Percentiles rank a stretch among this genome's conserved stretches.
phyloP scores from a whole-genome alignment of 257 asterid genomes.

The Primulina tabacum region DNA sequence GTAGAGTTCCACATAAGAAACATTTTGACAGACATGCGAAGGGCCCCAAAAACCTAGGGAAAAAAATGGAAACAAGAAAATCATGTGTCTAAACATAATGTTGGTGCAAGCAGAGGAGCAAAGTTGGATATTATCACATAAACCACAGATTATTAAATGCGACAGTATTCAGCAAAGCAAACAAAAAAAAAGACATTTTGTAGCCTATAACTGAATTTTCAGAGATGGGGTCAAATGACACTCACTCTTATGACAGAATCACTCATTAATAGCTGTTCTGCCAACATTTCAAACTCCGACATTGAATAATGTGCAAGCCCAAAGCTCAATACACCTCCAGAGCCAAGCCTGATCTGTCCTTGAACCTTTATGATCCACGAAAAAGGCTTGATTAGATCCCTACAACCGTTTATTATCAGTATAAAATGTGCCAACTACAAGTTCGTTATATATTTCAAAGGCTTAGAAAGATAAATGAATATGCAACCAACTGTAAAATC shows the following conservation, averaged over 20 bases:
- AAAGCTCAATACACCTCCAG: slow-evolving; percentile 76
- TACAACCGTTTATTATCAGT: too few species aligned
- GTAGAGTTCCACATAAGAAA: slow-evolving; percentile 92
- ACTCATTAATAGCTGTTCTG: slow-evolving; percentile 96
- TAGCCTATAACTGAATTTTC: slow-evolving; percentile 13
- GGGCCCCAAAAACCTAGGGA: slow-evolving; percentile 94
- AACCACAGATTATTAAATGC: slow-evolving; percentile 1
- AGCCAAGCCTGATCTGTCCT: slow-evolving; percentile 88
- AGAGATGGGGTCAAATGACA: slow-evolving; percentile 2
- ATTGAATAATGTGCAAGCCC: slow-evolving; percentile 85
- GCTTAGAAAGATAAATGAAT: slow-evolving; percentile 19
- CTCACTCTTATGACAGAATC: slow-evolving; percentile 82
- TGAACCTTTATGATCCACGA: slow-evolving; percentile 62
- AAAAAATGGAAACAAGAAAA: slow-evolving; percentile 21
- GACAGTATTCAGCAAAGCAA: slow-evolving; percentile 4
- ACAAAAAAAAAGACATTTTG: slow-evolving; percentile 6
- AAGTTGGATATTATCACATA: not conserved
- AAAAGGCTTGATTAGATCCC: slow-evolving; percentile 26
- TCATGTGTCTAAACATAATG: slow-evolving; percentile 14
- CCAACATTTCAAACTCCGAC: slow-evolving; percentile 95
- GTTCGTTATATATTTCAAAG: slow-evolving; percentile 4
- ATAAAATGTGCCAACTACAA: slow-evolving; percentile 6
- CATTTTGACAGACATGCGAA: slow-evolving; percentile 97
- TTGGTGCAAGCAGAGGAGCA: slow-evolving; percentile 6
- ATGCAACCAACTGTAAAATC: slow-evolving; percentile 1